Percentiles rank a stretch among this genome's conserved stretches.
phyloP scores from a whole-genome alignment of 371 early-diverging fungal species.

The Mortierella polycephala region DNA sequence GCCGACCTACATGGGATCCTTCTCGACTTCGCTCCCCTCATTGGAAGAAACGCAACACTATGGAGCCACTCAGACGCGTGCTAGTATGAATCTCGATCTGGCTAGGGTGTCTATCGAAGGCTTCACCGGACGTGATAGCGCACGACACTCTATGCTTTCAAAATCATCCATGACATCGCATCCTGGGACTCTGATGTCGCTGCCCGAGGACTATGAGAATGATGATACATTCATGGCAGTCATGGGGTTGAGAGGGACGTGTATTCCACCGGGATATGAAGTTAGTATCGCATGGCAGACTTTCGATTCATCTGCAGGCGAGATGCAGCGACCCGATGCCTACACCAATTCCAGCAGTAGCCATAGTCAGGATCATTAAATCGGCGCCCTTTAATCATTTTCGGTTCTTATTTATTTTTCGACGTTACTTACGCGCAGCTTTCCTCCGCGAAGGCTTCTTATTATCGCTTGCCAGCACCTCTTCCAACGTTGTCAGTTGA shows the following conservation, averaged over 20 bases:
- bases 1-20: conserved; percentile 32
- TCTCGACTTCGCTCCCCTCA: conserved; percentile 16
- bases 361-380: background rate
- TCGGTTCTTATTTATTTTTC: background rate
- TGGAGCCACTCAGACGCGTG: conserved; percentile 4
- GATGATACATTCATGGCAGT: conserved; percentile 10
- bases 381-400: background rate
- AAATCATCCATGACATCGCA: background rate
- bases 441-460: conserved; percentile 43
- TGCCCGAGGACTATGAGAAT: conserved; percentile 6
- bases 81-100: background rate
- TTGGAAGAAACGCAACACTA: conserved; percentile 6
- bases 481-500: conserved; percentile 27
- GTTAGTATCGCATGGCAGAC: conserved; percentile 3
- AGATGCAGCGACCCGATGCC: background rate
- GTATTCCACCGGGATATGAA: conserved; percentile 17
- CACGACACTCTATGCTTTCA: conserved; percentile 4
- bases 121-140: background rate
- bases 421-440: conserved; percentile 17
- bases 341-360: background rate
- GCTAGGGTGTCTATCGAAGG: background rate
- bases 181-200: no score
- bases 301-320: background rate
- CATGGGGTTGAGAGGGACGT: conserved; percentile 3
- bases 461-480: conserved; percentile 30